phyloP scores from a whole-genome alignment of 2,329 filamentous ascomycete genomes.

The Pestalotiopsis sp. region DNA sequence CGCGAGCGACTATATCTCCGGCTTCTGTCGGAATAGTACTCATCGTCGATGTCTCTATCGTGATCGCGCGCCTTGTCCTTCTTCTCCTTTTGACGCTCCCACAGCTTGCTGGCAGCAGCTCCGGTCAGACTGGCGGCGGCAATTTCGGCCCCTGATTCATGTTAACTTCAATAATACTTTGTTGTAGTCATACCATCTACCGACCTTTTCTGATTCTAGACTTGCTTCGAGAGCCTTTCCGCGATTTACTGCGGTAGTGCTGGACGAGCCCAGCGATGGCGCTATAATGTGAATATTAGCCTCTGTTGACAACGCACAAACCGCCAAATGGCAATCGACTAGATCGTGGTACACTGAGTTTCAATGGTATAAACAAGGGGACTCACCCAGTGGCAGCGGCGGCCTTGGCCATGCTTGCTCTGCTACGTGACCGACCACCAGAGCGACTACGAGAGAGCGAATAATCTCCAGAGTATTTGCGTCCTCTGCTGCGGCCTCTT shows the following conservation, averaged over 20 bases:
- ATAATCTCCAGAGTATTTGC: constrained; percentile 45
- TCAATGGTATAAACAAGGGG: neutral
- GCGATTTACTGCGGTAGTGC: constrained; percentile 56
- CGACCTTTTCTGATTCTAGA: constrained; percentile 46
- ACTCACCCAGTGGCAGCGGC: constrained; percentile 54
- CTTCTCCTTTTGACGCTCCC: constrained; percentile 64
- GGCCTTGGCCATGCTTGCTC: constrained; percentile 50
- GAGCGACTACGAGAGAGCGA: constrained; percentile 48
- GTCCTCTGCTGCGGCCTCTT: constrained; percentile 58
- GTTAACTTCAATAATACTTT: constrained; percentile 16
- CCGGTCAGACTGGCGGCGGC: constrained; percentile 62
- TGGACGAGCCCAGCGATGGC: constrained; percentile 61
- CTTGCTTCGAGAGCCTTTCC: constrained; percentile 39
- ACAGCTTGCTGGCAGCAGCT: constrained; percentile 63
- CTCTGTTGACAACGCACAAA: neutral
- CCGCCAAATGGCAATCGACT: neutral
- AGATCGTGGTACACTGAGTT: neutral
- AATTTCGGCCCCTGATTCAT: constrained; percentile 51
- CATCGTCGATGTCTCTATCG: constrained; percentile 36
- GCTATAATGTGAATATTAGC: constrained; percentile 25
- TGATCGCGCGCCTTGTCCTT: constrained; percentile 46
- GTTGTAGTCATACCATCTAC: constrained; percentile 5
- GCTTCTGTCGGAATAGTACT: constrained; percentile 28
- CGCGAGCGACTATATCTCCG: constrained; percentile 18
- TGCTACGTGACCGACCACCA: constrained; percentile 37